Evolutionary conservation across 1,284 basidiomycete genomes (phyloP).

Genomic region (Apiotrichum laibachii): DNA sequence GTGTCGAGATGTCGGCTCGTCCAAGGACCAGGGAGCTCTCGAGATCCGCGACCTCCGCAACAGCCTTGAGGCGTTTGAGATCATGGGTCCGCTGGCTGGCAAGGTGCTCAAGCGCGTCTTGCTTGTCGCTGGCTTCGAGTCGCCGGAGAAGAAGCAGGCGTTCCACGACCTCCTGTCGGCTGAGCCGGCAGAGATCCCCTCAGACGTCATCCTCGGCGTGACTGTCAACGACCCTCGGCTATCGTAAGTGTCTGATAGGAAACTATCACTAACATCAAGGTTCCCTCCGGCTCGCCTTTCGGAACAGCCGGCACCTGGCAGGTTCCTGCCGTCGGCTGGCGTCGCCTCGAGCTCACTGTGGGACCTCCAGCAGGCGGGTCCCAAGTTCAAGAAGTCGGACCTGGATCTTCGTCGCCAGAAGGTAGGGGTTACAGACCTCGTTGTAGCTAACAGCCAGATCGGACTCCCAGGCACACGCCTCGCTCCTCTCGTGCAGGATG

Average conservation of each 20-base stretch:
- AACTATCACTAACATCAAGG: slow-evolving; percentile 7
- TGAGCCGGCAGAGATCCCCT: slow-evolving; percentile 65
- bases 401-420: slow-evolving; percentile 72
- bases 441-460: slow-evolving; percentile 54
- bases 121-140: slow-evolving; percentile 46
- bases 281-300: slow-evolving; percentile 30
- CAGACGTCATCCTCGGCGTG: slow-evolving; percentile 71
- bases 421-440: slow-evolving; percentile 51
- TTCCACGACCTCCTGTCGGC: slow-evolving; percentile 64
- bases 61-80: slow-evolving; percentile 74
- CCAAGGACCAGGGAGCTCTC: slow-evolving; percentile 42
- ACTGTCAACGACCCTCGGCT: slow-evolving; percentile 68
- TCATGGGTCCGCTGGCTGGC: slow-evolving; percentile 77
- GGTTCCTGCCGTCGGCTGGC: background rate
- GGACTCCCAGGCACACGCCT: slow-evolving; percentile 72
- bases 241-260: slow-evolving; percentile 24
- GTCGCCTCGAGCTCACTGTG: slow-evolving; percentile 56
- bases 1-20: background rate
- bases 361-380: slow-evolving; percentile 62
- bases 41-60: slow-evolving; percentile 68
- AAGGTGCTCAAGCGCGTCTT: slow-evolving; percentile 73
- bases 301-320: background rate
- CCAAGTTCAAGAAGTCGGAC: slow-evolving; percentile 74
- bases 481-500: slow-evolving; percentile 65
- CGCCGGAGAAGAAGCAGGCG: slow-evolving; percentile 59